Evolutionary conservation across 2,329 filamentous ascomycete genomes (phyloP), one percentile per base, ranked within the genome.

Genomic region (Colletotrichum musicola): DNA sequence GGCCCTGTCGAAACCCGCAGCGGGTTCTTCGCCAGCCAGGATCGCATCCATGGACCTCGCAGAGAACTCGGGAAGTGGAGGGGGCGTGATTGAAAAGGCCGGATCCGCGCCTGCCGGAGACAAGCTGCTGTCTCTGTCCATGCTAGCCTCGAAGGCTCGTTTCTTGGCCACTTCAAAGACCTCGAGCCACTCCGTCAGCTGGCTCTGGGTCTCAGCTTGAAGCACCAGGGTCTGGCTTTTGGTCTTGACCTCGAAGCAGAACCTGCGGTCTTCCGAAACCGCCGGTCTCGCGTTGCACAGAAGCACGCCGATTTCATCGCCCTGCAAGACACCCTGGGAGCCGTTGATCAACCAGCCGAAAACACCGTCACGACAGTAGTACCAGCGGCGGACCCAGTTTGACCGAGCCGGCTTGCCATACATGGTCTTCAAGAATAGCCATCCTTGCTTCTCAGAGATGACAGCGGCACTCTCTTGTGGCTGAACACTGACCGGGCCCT

Each of bases 211-310:
- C 78, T 99, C 96, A 4, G 95, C 93, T 81, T 99, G 96, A 3
- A 99, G 85, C 68, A 98, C 83, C 71, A 97, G 90, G 57, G 91
- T 96, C 71, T 93, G 93, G 75, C 93, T 97, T 80, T 98, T 99
- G 2, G 96, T 99, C 84, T 98, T 99, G 75, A 99, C 92, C 80
- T 99, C 96, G 75, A 99, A 98, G 78, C 96, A 98, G 80, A 98
- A 99, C 16, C 96, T 89, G 46, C 96, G 90, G 75, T 99, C 96
- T 80, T 99, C 96, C 73, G 93, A 91, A 59, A 97, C 92, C 0
- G 95, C 94, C 18, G 95, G 94, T 74, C 95, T 93, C 56, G 96
- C 92, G 75, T 93, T 97, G 82, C 96, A 99, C 46, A 99, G 89
- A 60, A 99, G 82, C 3, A 99, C 95, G 47, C 96, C 96, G 69